Conservation (phyloP, 768 basidiomycete genomes). For the Infundibulicybe gibba region DNA sequence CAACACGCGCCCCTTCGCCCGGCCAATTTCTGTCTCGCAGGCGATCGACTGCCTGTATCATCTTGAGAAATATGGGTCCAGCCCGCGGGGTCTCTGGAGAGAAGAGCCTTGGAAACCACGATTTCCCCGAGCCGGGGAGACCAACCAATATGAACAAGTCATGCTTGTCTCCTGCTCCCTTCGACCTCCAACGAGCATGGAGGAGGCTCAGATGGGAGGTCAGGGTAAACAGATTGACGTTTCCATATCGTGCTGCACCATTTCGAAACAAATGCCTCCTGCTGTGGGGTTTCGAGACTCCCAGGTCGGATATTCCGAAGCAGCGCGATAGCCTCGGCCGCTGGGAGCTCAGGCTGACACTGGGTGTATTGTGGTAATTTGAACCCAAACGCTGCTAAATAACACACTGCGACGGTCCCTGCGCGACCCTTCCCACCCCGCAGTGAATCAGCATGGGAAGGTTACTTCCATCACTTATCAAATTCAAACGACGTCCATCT, state of each 20-base stretch:
- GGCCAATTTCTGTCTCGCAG: constrained; percentile 51
- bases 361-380: constrained; percentile 31
- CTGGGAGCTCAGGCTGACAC: constrained; percentile 44
- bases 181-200: constrained; percentile 43
- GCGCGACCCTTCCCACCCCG: constrained; percentile 63
- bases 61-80: constrained; percentile 56
- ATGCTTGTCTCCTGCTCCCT: constrained; percentile 28
- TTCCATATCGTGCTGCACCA: constrained; percentile 62
- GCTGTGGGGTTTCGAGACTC: constrained; percentile 52
- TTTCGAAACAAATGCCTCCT: constrained; percentile 54
- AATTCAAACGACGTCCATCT: constrained; percentile 52
- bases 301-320: constrained; percentile 51
- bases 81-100: constrained; percentile 35
- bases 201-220: constrained; percentile 45
- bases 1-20: constrained; percentile 34
- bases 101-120: constrained; percentile 48
- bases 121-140: constrained; percentile 60
- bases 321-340: constrained; percentile 40
- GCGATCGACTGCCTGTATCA: constrained; percentile 44
- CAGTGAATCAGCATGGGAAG: constrained; percentile 55
- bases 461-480: constrained; percentile 41
- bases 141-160: constrained; percentile 57
- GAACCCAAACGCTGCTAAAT: constrained; percentile 56
- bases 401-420: constrained; percentile 59
- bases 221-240: constrained; percentile 46